Conservation (phyloP, 169 alveolate species). For the Cystoisospora suis region DNA sequence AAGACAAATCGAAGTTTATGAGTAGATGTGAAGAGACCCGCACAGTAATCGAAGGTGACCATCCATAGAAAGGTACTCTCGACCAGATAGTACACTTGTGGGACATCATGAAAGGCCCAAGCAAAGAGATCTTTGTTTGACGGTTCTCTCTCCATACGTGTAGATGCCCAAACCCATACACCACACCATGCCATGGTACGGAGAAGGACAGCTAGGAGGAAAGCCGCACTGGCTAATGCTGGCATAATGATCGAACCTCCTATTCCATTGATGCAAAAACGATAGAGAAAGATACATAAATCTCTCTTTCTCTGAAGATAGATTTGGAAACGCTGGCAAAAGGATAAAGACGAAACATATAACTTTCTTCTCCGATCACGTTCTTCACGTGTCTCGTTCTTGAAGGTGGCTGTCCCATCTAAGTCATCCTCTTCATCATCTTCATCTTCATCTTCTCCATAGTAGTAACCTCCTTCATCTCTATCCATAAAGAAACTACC, state of each 20-base stretch:
- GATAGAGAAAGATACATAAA: not conserved
- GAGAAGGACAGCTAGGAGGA: constrained; percentile 33
- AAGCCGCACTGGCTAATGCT: constrained; percentile 30
- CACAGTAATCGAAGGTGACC: constrained; percentile 69
- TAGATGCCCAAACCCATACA: constrained; percentile 71
- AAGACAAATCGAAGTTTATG: constrained; percentile 43
- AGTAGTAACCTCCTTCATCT: not conserved
- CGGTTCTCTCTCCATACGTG: constrained; percentile 58
- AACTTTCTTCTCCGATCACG: not conserved
- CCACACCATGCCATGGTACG: constrained; percentile 72
- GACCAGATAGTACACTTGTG: constrained; percentile 60
- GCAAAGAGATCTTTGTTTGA: constrained; percentile 46
- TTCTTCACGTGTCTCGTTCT: not conserved
- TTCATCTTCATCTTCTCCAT: not conserved
- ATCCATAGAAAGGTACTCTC: constrained; percentile 70
- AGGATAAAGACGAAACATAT: too few species aligned
- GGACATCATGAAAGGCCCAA: constrained; percentile 61
- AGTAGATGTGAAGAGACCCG: constrained; percentile 64
- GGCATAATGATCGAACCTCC: not conserved
- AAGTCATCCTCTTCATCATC: not conserved
- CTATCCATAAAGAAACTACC: too few species aligned
- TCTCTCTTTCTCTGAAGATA: too few species aligned
- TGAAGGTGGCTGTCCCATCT: not conserved
- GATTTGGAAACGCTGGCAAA: too few species aligned
- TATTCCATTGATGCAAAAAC: not conserved